Evolutionary conservation across 1,284 basidiomycete genomes (phyloP).

Genomic region (Flammula alnicola): DNA sequence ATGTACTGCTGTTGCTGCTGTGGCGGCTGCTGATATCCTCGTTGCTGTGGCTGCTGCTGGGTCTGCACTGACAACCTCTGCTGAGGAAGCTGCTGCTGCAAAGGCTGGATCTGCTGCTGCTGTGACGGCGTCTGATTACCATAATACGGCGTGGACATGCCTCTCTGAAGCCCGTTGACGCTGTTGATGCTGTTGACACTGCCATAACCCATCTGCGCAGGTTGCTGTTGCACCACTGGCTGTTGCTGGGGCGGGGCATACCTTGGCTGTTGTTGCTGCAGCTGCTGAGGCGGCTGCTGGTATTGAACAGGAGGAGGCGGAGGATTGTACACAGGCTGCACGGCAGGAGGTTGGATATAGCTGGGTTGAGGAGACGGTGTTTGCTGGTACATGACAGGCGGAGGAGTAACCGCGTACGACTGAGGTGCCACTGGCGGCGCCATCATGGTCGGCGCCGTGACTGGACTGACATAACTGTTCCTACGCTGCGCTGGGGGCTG

Average conservation of each 20-base stretch:
- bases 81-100: slow-evolving; percentile 18
- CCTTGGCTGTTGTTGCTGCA: too few relatives aligned
- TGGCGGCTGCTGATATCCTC: too few relatives aligned
- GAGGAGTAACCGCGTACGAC: slow-evolving; percentile 33
- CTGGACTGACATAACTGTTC: slow-evolving; percentile 28
- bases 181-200: slow-evolving; percentile 18
- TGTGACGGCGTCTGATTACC: slow-evolving; percentile 29
- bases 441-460: slow-evolving; percentile 20
- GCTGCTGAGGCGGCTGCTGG: too few relatives aligned
- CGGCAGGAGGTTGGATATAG: slow-evolving; percentile 26
- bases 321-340: slow-evolving; percentile 30
- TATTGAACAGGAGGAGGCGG: slow-evolving; percentile 25
- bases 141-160: slow-evolving; percentile 28
- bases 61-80: too few relatives aligned
- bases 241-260: slow-evolving; percentile 24
- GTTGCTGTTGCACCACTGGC: slow-evolving; percentile 24
- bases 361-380: slow-evolving; percentile 30
- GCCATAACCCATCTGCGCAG: slow-evolving; percentile 26
- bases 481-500: slow-evolving; percentile 32
- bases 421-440: slow-evolving; percentile 29
- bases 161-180: slow-evolving; percentile 29
- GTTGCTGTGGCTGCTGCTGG: slow-evolving; percentile 22
- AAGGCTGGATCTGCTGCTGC: slow-evolving; percentile 26
- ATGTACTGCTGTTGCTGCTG: too few relatives aligned
- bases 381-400: slow-evolving; percentile 32